Base-by-base conservation (phyloP, 345 rosid species). In the Euphorbia pulcherrima region DNA sequence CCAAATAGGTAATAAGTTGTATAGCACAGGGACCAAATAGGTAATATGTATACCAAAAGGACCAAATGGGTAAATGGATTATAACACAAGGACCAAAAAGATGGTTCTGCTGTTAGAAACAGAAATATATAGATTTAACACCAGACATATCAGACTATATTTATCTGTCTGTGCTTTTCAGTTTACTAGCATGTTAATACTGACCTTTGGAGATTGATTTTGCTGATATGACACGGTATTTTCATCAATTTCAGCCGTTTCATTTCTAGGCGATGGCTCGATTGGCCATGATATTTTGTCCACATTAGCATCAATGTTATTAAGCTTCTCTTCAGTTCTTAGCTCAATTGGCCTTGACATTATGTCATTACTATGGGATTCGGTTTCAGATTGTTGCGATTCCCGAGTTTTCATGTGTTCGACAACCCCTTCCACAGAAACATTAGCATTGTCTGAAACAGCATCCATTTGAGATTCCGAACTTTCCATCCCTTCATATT, bases 141-240 rank as follows among this genome's bases (percentile, higher is more conserved):
- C 14, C 41, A 60, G 35, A 51, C 24, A 65, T 3, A 23, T 18
- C 37, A 47, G 33, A 30, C 39, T 21, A 62, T 26, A 28, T n/a
- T n/a, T n/a, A 7, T 9, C 6, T 44, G 56, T 50, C 28, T 23
- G 48, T 40, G 62, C 62, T 39, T 62, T 39, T 24, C 7, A 67
- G 50, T 44, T 12, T 10, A 44, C 29, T 52, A 52, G 51, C 55
- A 47, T 61, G 30, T 37, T 58, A 70, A 48, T 8, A 10, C 74
- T 12, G n/a, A 82, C 90, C 89, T 78, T 74, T 8, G 76, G 72
- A 69, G 83, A 73, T 53, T 53, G 69, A 64, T 66, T 67, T 27
- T 47, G 69, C 58, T 0, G 27, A 58, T 23, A 56, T 29, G 67
- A 68, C n/a, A 70, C 67, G 48, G 62, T 54, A 27, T 63, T 14